A percentile compares a stretch with the other conserved stretches of the same genome.
phyloP scores from a whole-genome alignment of 148 eudicot species.

The Camellia lanceoleosa region DNA sequence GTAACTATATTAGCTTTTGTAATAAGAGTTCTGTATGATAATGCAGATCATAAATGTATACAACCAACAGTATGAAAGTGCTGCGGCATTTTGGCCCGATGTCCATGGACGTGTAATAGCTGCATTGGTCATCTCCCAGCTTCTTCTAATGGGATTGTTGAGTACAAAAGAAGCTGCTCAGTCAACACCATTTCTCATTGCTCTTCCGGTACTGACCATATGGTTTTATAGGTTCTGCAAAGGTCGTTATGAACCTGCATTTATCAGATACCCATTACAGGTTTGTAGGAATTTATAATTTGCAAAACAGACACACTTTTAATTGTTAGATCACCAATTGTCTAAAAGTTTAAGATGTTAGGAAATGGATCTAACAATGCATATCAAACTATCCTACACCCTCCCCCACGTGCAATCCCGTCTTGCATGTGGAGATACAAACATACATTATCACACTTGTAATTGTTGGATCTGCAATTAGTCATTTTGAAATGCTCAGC shows the following conservation, averaged over 20 bases:
- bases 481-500: too few relatives aligned
- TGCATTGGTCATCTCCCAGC: conserved; percentile 77
- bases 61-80: conserved; percentile 96
- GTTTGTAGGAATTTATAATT: conserved; percentile 30
- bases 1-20: not conserved
- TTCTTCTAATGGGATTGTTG: conserved; percentile 80
- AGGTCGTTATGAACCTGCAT: conserved; percentile 89
- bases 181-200: conserved; percentile 72
- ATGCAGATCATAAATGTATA: conserved; percentile 90
- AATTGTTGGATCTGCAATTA: too few relatives aligned
- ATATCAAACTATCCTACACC: too few relatives aligned
- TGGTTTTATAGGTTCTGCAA: conserved; percentile 80
- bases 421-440: too few relatives aligned
- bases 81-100: conserved; percentile 96
- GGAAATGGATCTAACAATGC: too few relatives aligned
- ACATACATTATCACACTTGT: too few relatives aligned
- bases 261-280: conserved; percentile 77
- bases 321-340: not conserved
- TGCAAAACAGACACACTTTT: not conserved
- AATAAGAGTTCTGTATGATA: not conserved
- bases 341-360: too few relatives aligned
- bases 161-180: conserved; percentile 70
- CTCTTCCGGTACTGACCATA: conserved; percentile 86
- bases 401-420: too few relatives aligned
- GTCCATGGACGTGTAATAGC: conserved; percentile 75